Evolutionary conservation across 108 stramenopile genomes (phyloP).

Genomic region (Fragilariopsis cylindrus): DNA sequence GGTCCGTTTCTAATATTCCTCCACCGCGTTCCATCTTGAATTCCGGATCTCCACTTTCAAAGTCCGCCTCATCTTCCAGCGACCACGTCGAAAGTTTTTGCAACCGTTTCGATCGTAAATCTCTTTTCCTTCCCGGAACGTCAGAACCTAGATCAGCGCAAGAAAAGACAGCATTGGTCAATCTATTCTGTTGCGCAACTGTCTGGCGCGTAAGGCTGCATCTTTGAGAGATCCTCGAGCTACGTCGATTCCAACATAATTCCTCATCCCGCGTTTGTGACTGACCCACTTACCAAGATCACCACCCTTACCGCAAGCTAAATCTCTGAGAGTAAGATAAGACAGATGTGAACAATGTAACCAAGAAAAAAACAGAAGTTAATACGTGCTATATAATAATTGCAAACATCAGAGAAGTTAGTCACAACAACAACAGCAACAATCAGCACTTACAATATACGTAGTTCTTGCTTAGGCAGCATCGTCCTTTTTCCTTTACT

Average conservation of each 20-base stretch:
- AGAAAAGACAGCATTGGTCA: constrained; percentile 66
- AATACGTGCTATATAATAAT: too few species aligned
- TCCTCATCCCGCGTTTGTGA: constrained; percentile 65
- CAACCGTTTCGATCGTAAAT: constrained; percentile 48
- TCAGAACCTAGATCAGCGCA: constrained; percentile 89
- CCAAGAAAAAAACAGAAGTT: too few species aligned
- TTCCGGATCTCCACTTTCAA: constrained; percentile 58
- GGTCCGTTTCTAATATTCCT: constrained; percentile 58
- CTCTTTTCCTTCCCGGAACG: constrained; percentile 76
- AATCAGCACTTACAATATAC: constrained; percentile 51
- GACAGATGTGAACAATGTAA: too few species aligned
- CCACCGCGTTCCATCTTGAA: constrained; percentile 67
- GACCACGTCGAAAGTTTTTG: constrained; percentile 81
- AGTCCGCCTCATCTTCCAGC: constrained; percentile 54
- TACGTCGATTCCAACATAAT: constrained; percentile 95
- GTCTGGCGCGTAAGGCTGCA: constrained; percentile 84
- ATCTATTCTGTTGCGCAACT: constrained; percentile 53
- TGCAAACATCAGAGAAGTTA: too few species aligned
- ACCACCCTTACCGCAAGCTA: constrained; percentile 99
- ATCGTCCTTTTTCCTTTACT: constrained; percentile 45
- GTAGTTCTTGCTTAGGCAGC: constrained; percentile 56
- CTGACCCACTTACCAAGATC: constrained; percentile 93
- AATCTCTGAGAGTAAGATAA: constrained; percentile 41
- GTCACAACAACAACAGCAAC: too few species aligned
- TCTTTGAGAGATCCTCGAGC: constrained; percentile 92